Base-by-base conservation (phyloP, 495 filamentous ascomycete species). In the Thermochaetoides thermophila region DNA sequence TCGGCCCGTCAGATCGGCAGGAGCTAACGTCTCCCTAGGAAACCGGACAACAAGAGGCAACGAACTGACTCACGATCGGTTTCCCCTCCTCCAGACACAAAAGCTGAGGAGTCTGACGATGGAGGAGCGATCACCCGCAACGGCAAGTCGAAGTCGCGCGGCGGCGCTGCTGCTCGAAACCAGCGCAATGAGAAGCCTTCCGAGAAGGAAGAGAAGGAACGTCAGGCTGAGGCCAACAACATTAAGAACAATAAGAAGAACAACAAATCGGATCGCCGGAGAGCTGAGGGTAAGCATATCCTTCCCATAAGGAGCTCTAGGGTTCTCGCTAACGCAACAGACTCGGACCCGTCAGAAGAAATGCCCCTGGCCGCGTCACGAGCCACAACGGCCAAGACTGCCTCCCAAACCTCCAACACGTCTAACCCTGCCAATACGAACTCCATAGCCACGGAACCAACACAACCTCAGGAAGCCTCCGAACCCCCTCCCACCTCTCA, bases 201-300 rank as follows among this genome's bases (percentile, higher is more conserved):
- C 32, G 54, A 69, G 10, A 76, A 73, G 35, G 83, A 89, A 39
- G 65, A 63, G 28, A 82, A 86, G 46, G 52, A 66, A 27, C 74
- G 75, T 39, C 68, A 73, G 24, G 59, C 67, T 12, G 84, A 91
- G 41, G 69, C 72, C n/a, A 71, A 68, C 14, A 74, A 68, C 38
- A 77, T 79, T 43, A 64, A 83, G 31, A 87, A 86, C 14, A 74
- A 68, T 37, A 77, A 80, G 44, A 64, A 83, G 31, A 87, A 86
- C 56, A 78, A 71, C 16, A 69, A 81, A 27, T 66, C 74, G 16
- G 83, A 81, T 34, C 64, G 75, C 37, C 68, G 81, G 30, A 69
- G 78, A 56, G 74, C 64, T 39, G 84, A 89, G 43, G 83, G 84
- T 91, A 61, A 24, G 6, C 6, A 11, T 24, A 24, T 11, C 11